phyloP scores from a whole-genome alignment of 1,284 basidiomycete genomes.

The Athelia psychrophila region DNA sequence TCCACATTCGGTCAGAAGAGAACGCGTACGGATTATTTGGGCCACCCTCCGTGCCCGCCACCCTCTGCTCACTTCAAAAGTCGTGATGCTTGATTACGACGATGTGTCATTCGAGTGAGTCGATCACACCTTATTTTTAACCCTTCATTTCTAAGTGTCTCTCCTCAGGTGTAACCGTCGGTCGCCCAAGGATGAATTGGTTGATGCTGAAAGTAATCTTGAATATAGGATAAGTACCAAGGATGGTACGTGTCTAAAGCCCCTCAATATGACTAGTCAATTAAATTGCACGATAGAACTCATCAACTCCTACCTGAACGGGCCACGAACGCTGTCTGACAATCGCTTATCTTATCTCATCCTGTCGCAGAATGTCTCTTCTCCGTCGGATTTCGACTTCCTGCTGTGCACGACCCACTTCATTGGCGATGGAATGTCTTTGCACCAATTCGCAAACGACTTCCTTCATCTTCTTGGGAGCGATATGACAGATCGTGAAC shows the following conservation, averaged over 20 bases:
- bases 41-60: constrained; percentile 65
- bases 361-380: constrained; percentile 38
- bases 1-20: constrained; percentile 33
- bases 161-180: constrained; percentile 48
- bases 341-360: constrained; percentile 70
- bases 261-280: constrained; percentile 1
- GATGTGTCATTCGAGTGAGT: constrained; percentile 65
- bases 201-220: constrained; percentile 45
- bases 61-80: constrained; percentile 59
- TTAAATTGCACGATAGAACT: constrained; percentile 39
- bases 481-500: constrained; percentile 34
- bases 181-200: constrained; percentile 37
- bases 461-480: constrained; percentile 61
- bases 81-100: constrained; percentile 60
- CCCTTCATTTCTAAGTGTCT: neutral
- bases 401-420: constrained; percentile 72
- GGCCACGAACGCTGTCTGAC: constrained; percentile 68
- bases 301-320: constrained; percentile 70
- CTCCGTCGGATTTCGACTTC: constrained; percentile 38
- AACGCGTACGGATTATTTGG: constrained; percentile 61
- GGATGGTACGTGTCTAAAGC: constrained; percentile 39
- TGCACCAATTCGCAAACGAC: constrained; percentile 73
- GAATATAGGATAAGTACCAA: constrained; percentile 49
- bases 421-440: constrained; percentile 76
- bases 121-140: constrained; percentile 7